Conservation (phyloP, 2,329 filamentous ascomycete species). For the Fusarium sp. region DNA sequence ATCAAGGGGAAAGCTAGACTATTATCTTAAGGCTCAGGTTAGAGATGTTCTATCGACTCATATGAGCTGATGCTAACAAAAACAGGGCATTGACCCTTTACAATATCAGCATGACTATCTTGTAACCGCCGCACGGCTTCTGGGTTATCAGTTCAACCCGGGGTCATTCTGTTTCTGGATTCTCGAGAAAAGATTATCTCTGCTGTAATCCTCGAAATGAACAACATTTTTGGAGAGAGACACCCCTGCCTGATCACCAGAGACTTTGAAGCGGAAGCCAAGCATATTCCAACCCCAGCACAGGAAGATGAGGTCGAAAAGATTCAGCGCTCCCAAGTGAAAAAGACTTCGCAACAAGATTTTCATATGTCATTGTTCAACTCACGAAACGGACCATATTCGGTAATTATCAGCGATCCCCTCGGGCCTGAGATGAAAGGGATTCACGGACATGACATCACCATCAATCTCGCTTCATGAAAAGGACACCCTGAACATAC, state of each 20-base stretch:
- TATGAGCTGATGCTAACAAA: constrained; percentile 19
- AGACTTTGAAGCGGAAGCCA: constrained; percentile 40
- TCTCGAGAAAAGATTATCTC: constrained; percentile 63
- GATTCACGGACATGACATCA: constrained; percentile 61
- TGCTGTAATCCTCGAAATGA: constrained; percentile 76
- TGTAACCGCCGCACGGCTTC: constrained; percentile 73
- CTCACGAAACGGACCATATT: constrained; percentile 64
- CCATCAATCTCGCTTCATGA: constrained; percentile 68
- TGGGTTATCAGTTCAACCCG: constrained; percentile 78
- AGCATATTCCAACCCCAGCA: constrained; percentile 9
- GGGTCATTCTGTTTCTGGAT: constrained; percentile 84
- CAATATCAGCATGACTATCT: constrained; percentile 75
- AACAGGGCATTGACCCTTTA: constrained; percentile 64
- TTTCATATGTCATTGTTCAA: constrained; percentile 84
- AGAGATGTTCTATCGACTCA: constrained; percentile 15
- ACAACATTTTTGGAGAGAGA: constrained; percentile 79
- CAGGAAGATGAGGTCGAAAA: not conserved
- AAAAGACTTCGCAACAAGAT: constrained; percentile 70
- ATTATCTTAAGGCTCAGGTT: constrained; percentile 67
- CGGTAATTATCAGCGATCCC: constrained; percentile 57
- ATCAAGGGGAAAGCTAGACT: constrained; percentile 69
- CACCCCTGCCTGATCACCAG: constrained; percentile 51
- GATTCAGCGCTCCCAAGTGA: constrained; percentile 49
- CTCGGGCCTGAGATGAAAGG: constrained; percentile 52
- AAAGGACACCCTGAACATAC: constrained; percentile 69